Conservation (phyloP, 306 rosid species). For the Gynostemma pentaphyllum region DNA sequence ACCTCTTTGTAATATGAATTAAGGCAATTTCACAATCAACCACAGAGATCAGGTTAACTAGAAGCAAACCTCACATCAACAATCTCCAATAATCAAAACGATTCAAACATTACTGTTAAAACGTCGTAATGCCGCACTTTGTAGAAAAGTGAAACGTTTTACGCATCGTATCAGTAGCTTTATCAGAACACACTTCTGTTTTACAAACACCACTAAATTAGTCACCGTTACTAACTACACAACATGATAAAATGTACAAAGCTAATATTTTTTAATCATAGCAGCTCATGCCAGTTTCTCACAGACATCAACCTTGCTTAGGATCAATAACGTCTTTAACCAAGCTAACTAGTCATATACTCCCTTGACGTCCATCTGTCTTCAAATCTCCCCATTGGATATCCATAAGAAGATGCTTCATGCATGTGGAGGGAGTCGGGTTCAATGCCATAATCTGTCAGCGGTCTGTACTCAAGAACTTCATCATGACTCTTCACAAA, state of each 20-base stretch:
- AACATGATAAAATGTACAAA: slow-evolving; percentile 4
- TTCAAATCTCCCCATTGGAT: slow-evolving; percentile 56
- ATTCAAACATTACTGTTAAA: no score
- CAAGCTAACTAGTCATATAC: slow-evolving; percentile 31
- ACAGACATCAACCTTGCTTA: neutral
- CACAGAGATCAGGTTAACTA: no score
- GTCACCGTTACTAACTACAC: neutral
- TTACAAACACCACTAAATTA: neutral
- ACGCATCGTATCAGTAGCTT: neutral
- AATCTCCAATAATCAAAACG: no score
- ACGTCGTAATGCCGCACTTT: no score
- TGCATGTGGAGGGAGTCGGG: slow-evolving; percentile 60
- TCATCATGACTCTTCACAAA: slow-evolving; percentile 74
- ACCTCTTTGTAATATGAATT: no score
- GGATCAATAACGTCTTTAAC: neutral
- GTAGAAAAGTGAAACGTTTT: no score
- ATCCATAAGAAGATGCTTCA: slow-evolving; percentile 49
- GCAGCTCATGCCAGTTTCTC: neutral
- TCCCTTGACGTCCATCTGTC: slow-evolving; percentile 63
- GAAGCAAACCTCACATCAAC: no score
- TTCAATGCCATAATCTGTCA: slow-evolving; percentile 91
- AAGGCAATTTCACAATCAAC: no score
- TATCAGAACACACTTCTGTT: no score
- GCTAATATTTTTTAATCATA: neutral
- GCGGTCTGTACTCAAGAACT: slow-evolving; percentile 75